Percentiles rank a stretch among this genome's conserved stretches.
Evolutionary conservation across 331 rosid species (phyloP).

Genomic region (Pyrus hybrid): DNA sequence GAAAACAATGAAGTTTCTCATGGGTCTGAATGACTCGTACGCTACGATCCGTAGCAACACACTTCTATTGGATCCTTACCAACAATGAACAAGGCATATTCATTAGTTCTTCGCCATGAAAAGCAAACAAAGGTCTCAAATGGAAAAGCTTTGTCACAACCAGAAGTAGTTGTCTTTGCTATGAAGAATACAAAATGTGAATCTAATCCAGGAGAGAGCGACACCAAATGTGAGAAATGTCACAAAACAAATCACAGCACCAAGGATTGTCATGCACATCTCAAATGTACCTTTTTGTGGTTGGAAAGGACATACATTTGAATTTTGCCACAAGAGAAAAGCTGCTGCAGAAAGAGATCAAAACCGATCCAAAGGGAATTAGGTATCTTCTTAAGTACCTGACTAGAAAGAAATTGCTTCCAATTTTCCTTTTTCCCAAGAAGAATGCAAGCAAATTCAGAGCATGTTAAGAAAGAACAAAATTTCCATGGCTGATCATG

Average conservation of each 20-base stretch:
- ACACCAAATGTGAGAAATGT: neutral
- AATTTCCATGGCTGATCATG: neutral
- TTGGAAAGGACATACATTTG: neutral
- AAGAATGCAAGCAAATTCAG: neutral
- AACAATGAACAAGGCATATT: neutral
- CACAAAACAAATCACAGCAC: neutral
- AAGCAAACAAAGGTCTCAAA: neutral
- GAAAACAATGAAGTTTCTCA: neutral
- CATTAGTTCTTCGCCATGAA: neutral
- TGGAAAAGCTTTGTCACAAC: neutral
- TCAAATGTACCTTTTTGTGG: neutral
- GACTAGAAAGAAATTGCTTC: rapidly evolving
- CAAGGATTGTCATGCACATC: neutral
- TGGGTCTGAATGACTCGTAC: neutral
- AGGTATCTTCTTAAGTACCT: neutral
- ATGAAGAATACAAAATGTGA: neutral
- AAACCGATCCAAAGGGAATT: neutral
- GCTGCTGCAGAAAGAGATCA: neutral
- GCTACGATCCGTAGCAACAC: neutral
- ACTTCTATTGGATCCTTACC: neutral
- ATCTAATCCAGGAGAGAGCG: no score
- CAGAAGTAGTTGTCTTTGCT: neutral
- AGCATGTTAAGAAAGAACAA: neutral
- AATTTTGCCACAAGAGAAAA: neutral
- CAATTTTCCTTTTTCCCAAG: neutral